Percentiles rank a stretch among this genome's conserved stretches.
These are phyloP conservation scores for Davidsoniella australis DNA, from an alignment of 2,329 filamentous ascomycete species.

Conservation along the genomic window DNA sequence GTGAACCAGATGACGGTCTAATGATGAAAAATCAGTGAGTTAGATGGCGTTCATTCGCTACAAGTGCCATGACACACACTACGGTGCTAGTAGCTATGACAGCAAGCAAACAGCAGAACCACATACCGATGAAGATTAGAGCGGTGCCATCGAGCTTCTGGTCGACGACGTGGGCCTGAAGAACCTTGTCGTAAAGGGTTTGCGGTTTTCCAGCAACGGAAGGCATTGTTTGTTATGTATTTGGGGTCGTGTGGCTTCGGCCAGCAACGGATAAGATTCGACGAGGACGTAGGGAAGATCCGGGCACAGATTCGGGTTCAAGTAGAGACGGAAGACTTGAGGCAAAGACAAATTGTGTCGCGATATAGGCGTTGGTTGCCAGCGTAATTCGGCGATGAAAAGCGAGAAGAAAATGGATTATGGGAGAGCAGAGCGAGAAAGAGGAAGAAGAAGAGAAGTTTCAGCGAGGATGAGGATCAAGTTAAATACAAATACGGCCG, in stretches of 20 bases:
- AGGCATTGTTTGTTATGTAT: conserved; percentile 45
- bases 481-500: conserved; percentile 6
- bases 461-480: conserved; percentile 5
- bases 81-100: no score
- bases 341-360: not conserved
- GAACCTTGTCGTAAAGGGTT: conserved; percentile 96
- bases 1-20: conserved; percentile 88
- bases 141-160: conserved; percentile 88
- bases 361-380: not conserved
- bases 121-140: conserved; percentile 77
- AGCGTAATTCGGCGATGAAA: conserved; percentile 7
- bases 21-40: not conserved
- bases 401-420: conserved; percentile 3
- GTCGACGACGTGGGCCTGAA: conserved; percentile 85
- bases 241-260: not conserved
- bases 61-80: not conserved
- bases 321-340: not conserved
- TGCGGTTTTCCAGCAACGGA: conserved; percentile 52
- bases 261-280: conserved; percentile 6
- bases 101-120: not conserved
- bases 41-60: not conserved
- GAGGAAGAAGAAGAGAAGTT: conserved; percentile 10
- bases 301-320: not conserved
- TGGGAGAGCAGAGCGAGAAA: conserved; percentile 3
- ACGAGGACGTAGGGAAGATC: not conserved